Base-by-base conservation (phyloP, 2,329 filamentous ascomycete genomes). In the Paracamarosporium sp. region DNA sequence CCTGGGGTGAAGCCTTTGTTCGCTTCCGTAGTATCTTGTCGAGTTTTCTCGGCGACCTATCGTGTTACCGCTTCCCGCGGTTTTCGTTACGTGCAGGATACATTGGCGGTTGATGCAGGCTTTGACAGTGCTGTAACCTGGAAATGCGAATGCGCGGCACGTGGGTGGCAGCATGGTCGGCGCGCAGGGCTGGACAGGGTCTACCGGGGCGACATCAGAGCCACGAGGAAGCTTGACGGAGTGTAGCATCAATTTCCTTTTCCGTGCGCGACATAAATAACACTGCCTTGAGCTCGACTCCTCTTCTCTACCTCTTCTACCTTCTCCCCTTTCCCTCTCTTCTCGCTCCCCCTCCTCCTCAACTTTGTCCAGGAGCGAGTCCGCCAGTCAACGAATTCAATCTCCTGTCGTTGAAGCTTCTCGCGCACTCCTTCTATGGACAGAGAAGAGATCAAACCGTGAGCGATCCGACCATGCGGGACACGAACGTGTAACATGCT, bases 401-500 rank as follows among this genome's bases (percentile, higher is more conserved):
- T 50, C 55, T 48, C 43, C 40, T 48, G 58, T 57, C 47, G 33
- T 50, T 57, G 31, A 41, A 31, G 50, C 24, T 40, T 44, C 40
- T 52, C 28, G 40, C 46, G 20, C 20, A 12, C 31, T 31, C 33
- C 35, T 50, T 55, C 51, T 33, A 74, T 73, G 69, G 68, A 72
- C 30, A 60, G 66, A 59, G 70, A 72, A 46, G 66, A 66, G 28
- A 71, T 64, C 35, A 54, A 64, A 31, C 45, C 45, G 45, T 48
- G 45, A 27, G 45, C 25, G 28, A 46, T 51, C 46, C 25, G 50
- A 65, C 41, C 62, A 59, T 36, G 61, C 65, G 41, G 60, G 61
- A 24, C 67, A 68, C 40, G 65, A 59, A 48, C 60, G 20, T 27
- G 5, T 2, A 31, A 25, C 5, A n/a, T 6, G 28, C 31, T 48